Conservation (phyloP, 2,329 filamentous ascomycete species). For the Colletotrichum cordylinicola region DNA sequence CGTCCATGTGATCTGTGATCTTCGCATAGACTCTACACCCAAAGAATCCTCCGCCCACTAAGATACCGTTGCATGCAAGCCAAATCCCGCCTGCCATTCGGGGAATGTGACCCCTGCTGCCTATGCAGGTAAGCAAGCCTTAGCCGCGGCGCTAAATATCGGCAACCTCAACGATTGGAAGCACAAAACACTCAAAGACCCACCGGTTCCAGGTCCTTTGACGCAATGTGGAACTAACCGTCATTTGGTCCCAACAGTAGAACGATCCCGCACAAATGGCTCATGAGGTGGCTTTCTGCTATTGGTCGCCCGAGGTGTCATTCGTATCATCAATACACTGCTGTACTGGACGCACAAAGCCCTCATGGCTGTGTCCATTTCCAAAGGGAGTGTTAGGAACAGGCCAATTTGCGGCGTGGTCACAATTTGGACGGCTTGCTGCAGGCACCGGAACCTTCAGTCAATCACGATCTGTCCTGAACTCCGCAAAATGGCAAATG, state of each 20-base stretch:
- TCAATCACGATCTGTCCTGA: not conserved
- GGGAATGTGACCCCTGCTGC: not conserved
- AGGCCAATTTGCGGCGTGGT: not conserved
- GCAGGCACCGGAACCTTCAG: rapidly evolving
- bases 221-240: not conserved
- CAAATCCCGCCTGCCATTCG: not conserved
- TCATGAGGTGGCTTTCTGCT: not conserved
- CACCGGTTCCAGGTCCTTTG: not conserved
- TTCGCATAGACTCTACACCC: not conserved
- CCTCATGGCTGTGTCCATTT: not conserved
- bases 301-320: not conserved
- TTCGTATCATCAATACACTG: not conserved
- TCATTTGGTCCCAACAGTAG: not conserved
- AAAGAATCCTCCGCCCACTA: not conserved
- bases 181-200: not conserved
- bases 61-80: not conserved
- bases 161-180: not conserved
- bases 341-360: not conserved
- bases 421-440: not conserved
- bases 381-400: not conserved
- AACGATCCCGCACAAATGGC: not conserved
- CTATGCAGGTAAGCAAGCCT: not conserved
- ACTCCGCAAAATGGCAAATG: not conserved
- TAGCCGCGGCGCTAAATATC: not conserved
- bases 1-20: not conserved